Evolutionary conservation across 495 filamentous ascomycete species (phyloP).

Genomic region (Margaritispora aquatica): DNA sequence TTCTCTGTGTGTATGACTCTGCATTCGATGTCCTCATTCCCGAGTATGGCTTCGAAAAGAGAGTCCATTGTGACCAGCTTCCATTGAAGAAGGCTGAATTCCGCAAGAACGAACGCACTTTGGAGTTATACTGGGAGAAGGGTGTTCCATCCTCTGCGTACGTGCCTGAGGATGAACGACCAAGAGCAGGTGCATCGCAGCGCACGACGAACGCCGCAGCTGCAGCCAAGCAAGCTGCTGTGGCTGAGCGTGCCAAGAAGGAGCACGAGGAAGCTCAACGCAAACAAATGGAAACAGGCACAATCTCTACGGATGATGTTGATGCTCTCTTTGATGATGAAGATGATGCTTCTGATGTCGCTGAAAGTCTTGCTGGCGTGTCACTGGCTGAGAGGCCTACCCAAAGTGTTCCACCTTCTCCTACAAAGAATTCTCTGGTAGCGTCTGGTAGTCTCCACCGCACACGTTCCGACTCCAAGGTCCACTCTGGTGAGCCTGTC

Average conservation of each 20-base stretch:
- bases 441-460: slow-evolving; percentile 70
- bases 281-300: slow-evolving; percentile 88
- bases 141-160: slow-evolving; percentile 94
- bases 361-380: slow-evolving; percentile 78
- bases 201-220: slow-evolving; percentile 67
- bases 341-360: slow-evolving; percentile 77
- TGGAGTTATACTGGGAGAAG: slow-evolving; percentile 99
- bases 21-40: slow-evolving; percentile 98
- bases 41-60: slow-evolving; percentile 98
- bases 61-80: slow-evolving; percentile 96
- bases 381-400: slow-evolving; percentile 82
- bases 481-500: slow-evolving; percentile 61
- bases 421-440: slow-evolving; percentile 67
- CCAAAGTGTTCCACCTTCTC: slow-evolving; percentile 93
- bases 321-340: slow-evolving; percentile 94
- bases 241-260: slow-evolving; percentile 67
- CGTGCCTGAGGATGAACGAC: slow-evolving; percentile 93
- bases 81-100: slow-evolving; percentile 98
- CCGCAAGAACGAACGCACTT: slow-evolving; percentile 84
- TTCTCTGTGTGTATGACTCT: slow-evolving; percentile 96
- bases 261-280: slow-evolving; percentile 83
- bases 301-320: slow-evolving; percentile 81
- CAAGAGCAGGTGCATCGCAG: slow-evolving; percentile 64
- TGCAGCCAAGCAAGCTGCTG: slow-evolving; percentile 72
- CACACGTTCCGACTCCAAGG: slow-evolving; percentile 86